Conservation (phyloP, 306 rosid genomes). For the Delonix regia region DNA sequence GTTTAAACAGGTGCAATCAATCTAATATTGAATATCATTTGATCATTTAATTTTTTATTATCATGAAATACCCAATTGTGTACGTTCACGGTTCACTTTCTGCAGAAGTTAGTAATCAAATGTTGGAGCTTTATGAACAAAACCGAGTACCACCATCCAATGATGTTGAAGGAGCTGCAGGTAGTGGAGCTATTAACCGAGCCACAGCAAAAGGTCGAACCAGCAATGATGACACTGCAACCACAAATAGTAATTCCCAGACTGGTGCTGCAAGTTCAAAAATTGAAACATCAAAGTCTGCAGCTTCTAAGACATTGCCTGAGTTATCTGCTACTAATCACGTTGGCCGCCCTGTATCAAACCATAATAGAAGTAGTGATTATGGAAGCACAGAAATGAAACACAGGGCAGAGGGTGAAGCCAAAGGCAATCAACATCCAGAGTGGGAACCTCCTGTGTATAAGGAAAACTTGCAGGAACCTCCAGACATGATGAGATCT, state of each 20-base stretch:
- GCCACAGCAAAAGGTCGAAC: conserved; percentile 48
- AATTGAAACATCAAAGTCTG: conserved; percentile 58
- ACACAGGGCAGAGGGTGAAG: conserved; percentile 63
- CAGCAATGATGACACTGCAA: conserved; percentile 64
- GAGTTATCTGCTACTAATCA: conserved; percentile 64
- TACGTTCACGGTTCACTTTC: conserved; percentile 28
- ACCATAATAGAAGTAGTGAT: conserved; percentile 61
- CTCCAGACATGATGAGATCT: conserved; percentile 49
- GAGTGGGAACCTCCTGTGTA: conserved; percentile 43
- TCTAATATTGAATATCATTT: background rate
- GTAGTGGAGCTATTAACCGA: conserved; percentile 56
- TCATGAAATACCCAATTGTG: conserved; percentile 34
- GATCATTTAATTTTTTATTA: conserved; percentile 3
- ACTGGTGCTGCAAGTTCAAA: conserved; percentile 59
- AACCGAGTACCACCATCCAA: conserved; percentile 73
- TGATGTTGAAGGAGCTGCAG: conserved; percentile 75
- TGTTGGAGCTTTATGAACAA: conserved; percentile 96
- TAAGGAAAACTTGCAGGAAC: conserved; percentile 56
- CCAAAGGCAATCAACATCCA: conserved; percentile 53
- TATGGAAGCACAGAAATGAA: conserved; percentile 62
- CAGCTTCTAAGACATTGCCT: conserved; percentile 53
- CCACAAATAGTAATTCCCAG: conserved; percentile 61
- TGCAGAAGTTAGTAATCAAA: conserved; percentile 99
- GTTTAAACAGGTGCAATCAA: conserved; percentile 22
- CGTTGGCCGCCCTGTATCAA: conserved; percentile 49